These are phyloP conservation scores for Botrytis elliptica DNA, from an alignment of 2,329 filamentous ascomycete genomes.

Conservation along the genomic window DNA sequence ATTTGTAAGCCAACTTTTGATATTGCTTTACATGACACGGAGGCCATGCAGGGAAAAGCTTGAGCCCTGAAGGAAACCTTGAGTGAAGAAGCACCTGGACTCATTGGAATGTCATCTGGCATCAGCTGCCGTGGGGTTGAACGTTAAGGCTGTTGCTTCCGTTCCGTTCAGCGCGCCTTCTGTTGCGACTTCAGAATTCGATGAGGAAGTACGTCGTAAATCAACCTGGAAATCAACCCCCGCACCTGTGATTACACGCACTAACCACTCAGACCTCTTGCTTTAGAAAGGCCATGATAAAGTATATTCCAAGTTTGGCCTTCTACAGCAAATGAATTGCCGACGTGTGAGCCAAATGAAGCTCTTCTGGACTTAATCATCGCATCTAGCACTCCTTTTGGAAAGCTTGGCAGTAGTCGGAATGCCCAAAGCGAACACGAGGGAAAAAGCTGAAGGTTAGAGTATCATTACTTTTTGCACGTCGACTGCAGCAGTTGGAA, in stretches of 20 bases:
- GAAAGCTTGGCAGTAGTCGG: not conserved
- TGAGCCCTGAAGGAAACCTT: not conserved
- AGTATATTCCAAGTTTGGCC: slow-evolving; percentile 7
- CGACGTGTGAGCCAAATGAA: not conserved
- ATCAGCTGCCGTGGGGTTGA: slow-evolving; percentile 16
- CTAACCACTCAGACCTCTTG: slow-evolving; percentile 14
- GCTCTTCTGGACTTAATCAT: not conserved
- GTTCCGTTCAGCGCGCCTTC: slow-evolving; percentile 19
- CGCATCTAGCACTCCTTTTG: not conserved
- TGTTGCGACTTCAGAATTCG: slow-evolving; percentile 8
- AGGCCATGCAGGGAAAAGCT: slow-evolving; percentile 11
- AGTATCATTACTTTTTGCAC: slow-evolving; percentile 15
- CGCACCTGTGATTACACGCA: slow-evolving; percentile 9
- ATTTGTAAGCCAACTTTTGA: not conserved
- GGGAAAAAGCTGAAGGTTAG: slow-evolving; percentile 3
- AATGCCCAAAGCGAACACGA: slow-evolving; percentile 3
- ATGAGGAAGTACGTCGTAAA: slow-evolving; percentile 14
- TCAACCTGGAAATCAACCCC: not conserved
- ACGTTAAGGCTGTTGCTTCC: slow-evolving; percentile 17
- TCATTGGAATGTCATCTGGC: not conserved
- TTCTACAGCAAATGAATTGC: slow-evolving; percentile 11
- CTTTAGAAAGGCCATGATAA: not conserved
- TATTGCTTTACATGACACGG: not conserved
- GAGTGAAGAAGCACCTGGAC: not conserved
- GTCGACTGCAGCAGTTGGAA: not conserved